These are phyloP conservation scores for Rickenella mellea DNA, from an alignment of 768 basidiomycete genomes.

Conservation along the genomic window DNA sequence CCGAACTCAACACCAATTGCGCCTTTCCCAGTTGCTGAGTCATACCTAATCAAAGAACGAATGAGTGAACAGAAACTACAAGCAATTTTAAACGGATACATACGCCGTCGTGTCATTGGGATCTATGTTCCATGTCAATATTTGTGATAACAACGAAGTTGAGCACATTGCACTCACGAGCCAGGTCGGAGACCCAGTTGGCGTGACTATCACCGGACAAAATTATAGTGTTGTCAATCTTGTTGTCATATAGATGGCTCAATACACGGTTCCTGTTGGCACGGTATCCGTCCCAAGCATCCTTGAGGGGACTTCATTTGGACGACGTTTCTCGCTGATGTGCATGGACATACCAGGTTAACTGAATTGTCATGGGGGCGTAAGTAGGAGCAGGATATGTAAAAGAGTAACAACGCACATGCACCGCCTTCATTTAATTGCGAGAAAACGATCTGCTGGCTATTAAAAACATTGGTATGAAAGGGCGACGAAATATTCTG, in stretches of 20 bases:
- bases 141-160: neutral
- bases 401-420: neutral
- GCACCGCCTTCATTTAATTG: slow-evolving; percentile 13
- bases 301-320: too few relatives aligned
- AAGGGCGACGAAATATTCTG: neutral
- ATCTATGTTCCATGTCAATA: slow-evolving; percentile 1
- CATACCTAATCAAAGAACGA: too few relatives aligned
- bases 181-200: slow-evolving; percentile 18
- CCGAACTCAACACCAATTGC: slow-evolving; percentile 21
- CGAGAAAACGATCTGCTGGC: slow-evolving; percentile 20
- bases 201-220: slow-evolving; percentile 21
- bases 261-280: slow-evolving; percentile 17
- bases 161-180: slow-evolving; percentile 3
- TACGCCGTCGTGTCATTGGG: slow-evolving; percentile 6
- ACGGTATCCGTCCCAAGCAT: slow-evolving; percentile 20
- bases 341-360: too few relatives aligned
- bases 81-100: slow-evolving; percentile 1
- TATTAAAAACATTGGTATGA: neutral
- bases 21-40: slow-evolving; percentile 12
- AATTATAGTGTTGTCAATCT: slow-evolving; percentile 18
- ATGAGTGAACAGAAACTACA: too few relatives aligned
- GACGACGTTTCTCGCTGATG: too few relatives aligned
- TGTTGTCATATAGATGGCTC: slow-evolving; percentile 14
- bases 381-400: neutral
- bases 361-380: too few relatives aligned